Evolutionary conservation across 176 grass and related monocot species (phyloP).

Genomic region (Zizania latifolia): DNA sequence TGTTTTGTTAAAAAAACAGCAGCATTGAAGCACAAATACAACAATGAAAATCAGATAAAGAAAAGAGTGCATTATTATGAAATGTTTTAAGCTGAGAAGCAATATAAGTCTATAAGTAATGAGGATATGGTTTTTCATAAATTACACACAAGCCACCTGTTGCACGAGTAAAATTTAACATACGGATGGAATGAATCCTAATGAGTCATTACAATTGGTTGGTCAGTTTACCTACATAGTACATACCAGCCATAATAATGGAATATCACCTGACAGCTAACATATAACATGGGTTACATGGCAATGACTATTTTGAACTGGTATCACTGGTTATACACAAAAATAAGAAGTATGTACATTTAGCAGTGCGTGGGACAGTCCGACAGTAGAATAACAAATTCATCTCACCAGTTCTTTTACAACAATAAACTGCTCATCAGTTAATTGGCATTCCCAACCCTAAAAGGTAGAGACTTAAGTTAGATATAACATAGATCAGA

Average conservation of each 20-base stretch:
- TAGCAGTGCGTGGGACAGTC: not conserved
- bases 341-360: slow-evolving; percentile 7
- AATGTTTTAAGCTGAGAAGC: not conserved
- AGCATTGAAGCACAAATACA: slow-evolving; percentile 2
- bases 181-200: slow-evolving; percentile 1
- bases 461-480: slow-evolving; percentile 42
- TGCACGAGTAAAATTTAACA: not conserved
- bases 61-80: not conserved
- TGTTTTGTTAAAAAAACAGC: not conserved
- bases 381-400: slow-evolving; percentile 1
- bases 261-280: slow-evolving; percentile 1
- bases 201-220: slow-evolving; percentile 12
- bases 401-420: slow-evolving; percentile 91
- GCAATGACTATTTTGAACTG: not conserved
- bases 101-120: not conserved
- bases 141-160: not conserved
- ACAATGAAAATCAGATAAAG: not conserved
- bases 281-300: not conserved
- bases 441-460: slow-evolving; percentile 98
- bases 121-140: not conserved
- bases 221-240: not conserved
- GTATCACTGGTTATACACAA: slow-evolving; percentile 3
- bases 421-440: slow-evolving; percentile 94
- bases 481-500: slow-evolving; percentile 26
- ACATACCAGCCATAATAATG: not conserved